phyloP scores from a whole-genome alignment of 192 early-diverging fungal species.

The Coemansia brasiliensis region DNA sequence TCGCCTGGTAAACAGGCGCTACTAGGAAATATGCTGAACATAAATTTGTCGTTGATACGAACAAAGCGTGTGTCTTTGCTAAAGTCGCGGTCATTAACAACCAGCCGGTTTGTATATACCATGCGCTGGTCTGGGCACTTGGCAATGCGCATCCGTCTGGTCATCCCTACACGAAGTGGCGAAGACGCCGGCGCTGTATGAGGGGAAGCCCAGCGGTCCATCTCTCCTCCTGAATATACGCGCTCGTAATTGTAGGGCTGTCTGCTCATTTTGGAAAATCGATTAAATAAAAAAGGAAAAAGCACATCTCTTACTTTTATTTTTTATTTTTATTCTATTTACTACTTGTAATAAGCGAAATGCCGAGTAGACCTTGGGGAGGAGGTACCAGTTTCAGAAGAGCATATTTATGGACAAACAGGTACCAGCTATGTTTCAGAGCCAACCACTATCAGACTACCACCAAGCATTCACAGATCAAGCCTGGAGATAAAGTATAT shows the following conservation, averaged over 20 bases:
- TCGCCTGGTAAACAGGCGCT: conserved; percentile 20
- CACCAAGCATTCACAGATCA: not conserved
- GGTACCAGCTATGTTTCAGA: not conserved
- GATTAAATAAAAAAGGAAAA: not conserved
- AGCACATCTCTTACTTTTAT: not conserved
- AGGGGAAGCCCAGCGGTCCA: conserved; percentile 20
- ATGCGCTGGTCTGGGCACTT: conserved; percentile 53
- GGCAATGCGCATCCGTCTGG: conserved; percentile 40
- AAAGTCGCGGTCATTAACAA: conserved; percentile 72
- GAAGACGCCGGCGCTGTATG: conserved; percentile 18
- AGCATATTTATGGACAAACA: not conserved
- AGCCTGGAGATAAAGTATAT: conserved; percentile 56
- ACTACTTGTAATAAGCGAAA: not conserved
- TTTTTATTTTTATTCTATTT: not conserved
- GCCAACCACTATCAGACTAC: not conserved
- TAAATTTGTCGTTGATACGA: conserved; percentile 72
- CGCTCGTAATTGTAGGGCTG: conserved; percentile 45
- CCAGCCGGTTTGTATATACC: conserved; percentile 76
- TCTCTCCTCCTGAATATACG: conserved; percentile 36
- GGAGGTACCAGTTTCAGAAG: not conserved
- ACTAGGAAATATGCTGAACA: conserved; percentile 68
- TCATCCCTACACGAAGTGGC: conserved; percentile 22
- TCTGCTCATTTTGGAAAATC: conserved; percentile 26
- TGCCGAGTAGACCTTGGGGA: not conserved
- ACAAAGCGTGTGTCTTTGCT: conserved; percentile 68